These are phyloP conservation scores for Cladobotryum protrusum DNA, from an alignment of 2,329 filamentous ascomycete genomes.

Conservation along the genomic window DNA sequence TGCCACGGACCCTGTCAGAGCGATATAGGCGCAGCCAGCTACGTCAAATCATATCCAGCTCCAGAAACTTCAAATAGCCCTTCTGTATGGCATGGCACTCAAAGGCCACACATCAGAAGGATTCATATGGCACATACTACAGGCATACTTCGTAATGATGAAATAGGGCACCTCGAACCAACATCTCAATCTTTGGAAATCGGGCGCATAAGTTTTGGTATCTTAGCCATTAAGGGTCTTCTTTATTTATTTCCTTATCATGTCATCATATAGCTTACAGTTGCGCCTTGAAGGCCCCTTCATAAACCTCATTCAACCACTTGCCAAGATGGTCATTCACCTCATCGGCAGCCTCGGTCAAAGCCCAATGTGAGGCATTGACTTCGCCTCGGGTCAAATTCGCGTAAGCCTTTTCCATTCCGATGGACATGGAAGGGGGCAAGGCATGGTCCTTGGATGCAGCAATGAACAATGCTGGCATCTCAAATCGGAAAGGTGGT, in stretches of 20 bases:
- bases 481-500: conserved; percentile 38
- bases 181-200: too few relatives aligned
- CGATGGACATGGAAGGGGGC: conserved; percentile 60
- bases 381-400: conserved; percentile 62
- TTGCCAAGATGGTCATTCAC: conserved; percentile 62
- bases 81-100: too few relatives aligned
- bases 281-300: conserved; percentile 21
- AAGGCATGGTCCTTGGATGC: conserved; percentile 67
- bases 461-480: conserved; percentile 68
- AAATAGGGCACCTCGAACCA: too few relatives aligned
- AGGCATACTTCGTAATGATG: too few relatives aligned
- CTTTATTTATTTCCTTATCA: too few relatives aligned
- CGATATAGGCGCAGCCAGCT: too few relatives aligned
- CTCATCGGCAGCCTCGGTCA: conserved; percentile 65
- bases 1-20: not conserved
- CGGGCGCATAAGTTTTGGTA: too few relatives aligned
- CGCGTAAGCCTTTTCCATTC: conserved; percentile 64
- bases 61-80: too few relatives aligned
- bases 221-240: too few relatives aligned
- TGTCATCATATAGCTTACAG: conserved; percentile 14
- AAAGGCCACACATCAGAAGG: too few relatives aligned
- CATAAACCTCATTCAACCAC: conserved; percentile 51
- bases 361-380: conserved; percentile 70
- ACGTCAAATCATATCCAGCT: too few relatives aligned
- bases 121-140: too few relatives aligned